These are phyloP conservation scores for Phytophthora agathidicida DNA, from an alignment of 352 stramenopile genomes.

Conservation along the genomic window DNA sequence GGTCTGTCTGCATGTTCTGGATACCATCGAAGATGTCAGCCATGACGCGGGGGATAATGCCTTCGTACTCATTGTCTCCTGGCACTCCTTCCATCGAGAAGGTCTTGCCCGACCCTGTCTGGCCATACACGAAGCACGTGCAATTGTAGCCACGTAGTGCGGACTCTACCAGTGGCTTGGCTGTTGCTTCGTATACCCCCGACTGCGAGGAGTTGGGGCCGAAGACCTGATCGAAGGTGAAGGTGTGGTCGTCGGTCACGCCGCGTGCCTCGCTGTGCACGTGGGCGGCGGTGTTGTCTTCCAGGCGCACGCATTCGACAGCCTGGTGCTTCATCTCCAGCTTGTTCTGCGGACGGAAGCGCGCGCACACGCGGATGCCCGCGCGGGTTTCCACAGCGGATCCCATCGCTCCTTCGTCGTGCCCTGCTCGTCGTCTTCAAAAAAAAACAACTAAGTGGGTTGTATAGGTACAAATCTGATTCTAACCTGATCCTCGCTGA, in stretches of 20 bases:
- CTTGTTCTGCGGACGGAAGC: slow-evolving; percentile 81
- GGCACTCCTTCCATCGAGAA: slow-evolving; percentile 91
- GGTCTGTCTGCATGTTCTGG: slow-evolving; percentile 66
- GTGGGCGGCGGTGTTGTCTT: slow-evolving; percentile 51
- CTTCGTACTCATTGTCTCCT: slow-evolving; percentile 64
- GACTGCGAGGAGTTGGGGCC: slow-evolving; percentile 53
- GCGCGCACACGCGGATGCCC: slow-evolving; percentile 74
- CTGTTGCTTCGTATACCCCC: slow-evolving; percentile 72
- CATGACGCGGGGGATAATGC: slow-evolving; percentile 83
- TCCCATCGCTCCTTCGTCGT: too few species aligned
- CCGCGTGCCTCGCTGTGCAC: slow-evolving; percentile 36
- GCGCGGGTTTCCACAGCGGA: slow-evolving; percentile 31
- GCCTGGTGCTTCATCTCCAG: slow-evolving; percentile 74
- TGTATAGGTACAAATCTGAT: slow-evolving; percentile 19
- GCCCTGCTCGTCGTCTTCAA: too few species aligned
- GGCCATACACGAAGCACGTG: slow-evolving; percentile 93
- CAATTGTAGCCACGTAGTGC: slow-evolving; percentile 87
- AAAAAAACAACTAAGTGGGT: slow-evolving; percentile 1
- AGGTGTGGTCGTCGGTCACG: slow-evolving; percentile 50
- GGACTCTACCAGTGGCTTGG: slow-evolving; percentile 64
- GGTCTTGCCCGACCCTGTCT: slow-evolving; percentile 93
- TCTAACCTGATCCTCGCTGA: slow-evolving; percentile 15
- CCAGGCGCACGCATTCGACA: slow-evolving; percentile 59
- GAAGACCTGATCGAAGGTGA: slow-evolving; percentile 81
- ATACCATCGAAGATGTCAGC: slow-evolving; percentile 73